These are phyloP conservation scores for Apiotrichum laibachii DNA, from an alignment of 1,284 basidiomycete species.

Conservation along the genomic window DNA sequence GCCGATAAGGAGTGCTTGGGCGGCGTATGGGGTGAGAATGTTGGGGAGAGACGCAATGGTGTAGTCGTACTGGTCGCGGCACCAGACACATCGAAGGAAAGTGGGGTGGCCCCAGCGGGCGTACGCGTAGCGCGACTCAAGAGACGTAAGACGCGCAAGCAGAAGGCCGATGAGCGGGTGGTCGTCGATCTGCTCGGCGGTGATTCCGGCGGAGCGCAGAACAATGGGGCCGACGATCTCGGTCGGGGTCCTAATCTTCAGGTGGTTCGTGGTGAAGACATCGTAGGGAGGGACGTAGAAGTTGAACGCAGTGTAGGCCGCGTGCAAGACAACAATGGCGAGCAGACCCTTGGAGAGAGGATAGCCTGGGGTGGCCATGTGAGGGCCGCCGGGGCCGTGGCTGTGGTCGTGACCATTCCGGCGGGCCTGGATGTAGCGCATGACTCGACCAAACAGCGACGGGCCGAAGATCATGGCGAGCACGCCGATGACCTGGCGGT, in stretches of 20 bases:
- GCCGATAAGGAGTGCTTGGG: conserved; percentile 28
- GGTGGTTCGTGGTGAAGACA: conserved; percentile 26
- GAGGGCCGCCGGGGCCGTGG: not conserved
- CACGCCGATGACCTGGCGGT: conserved; percentile 3
- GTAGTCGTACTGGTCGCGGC: conserved; percentile 28
- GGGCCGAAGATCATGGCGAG: conserved; percentile 9
- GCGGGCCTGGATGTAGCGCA: not conserved
- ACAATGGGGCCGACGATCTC: conserved; percentile 23
- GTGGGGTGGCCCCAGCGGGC: conserved; percentile 36
- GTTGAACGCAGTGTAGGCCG: conserved; percentile 15
- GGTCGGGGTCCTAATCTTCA: conserved; percentile 26
- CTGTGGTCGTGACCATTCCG: not conserved
- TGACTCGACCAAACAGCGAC: not conserved
- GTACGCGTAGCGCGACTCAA: conserved; percentile 35
- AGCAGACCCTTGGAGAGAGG: conserved; percentile 1
- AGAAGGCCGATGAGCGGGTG: conserved; percentile 26
- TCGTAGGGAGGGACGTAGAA: conserved; percentile 34
- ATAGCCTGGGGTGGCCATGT: not conserved
- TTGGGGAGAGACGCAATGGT: conserved; percentile 26
- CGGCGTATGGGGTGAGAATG: conserved; percentile 28
- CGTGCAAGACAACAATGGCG: conserved; percentile 21
- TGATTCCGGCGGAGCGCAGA: not conserved
- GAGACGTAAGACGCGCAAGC: conserved; percentile 26
- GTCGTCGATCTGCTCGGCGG: not conserved
- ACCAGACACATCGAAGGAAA: conserved; percentile 38